These are phyloP conservation scores for Penicillium sp. DNA, from an alignment of 2,329 filamentous ascomycete genomes.

Conservation along the genomic window DNA sequence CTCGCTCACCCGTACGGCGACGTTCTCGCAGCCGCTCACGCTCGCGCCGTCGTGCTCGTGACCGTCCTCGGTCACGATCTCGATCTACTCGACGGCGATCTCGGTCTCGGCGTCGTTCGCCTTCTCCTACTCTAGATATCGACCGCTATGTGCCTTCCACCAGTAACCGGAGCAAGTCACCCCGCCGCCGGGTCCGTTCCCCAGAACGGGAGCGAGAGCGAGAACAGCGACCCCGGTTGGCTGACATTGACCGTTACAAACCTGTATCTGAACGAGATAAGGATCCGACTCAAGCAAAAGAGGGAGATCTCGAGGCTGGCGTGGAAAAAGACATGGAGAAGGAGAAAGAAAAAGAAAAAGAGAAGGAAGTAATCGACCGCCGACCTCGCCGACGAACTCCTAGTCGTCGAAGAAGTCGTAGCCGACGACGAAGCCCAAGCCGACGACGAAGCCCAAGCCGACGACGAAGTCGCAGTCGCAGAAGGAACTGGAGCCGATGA, in stretches of 20 bases:
- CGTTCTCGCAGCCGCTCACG: slow-evolving; percentile 14
- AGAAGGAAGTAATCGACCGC: slow-evolving; percentile 26
- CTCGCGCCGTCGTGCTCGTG: slow-evolving; percentile 12
- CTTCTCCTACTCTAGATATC: slow-evolving; percentile 39
- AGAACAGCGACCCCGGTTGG: slow-evolving; percentile 31
- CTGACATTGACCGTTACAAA: slow-evolving; percentile 47
- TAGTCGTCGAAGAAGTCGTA: slow-evolving; percentile 19
- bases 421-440: slow-evolving; percentile 17
- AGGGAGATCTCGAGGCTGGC: slow-evolving; percentile 4
- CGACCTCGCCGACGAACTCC: slow-evolving; percentile 15
- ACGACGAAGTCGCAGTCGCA: slow-evolving; percentile 4
- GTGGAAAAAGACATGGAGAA: not conserved
- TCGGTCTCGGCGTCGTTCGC: slow-evolving; percentile 32
- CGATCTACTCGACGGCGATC: slow-evolving; percentile 28
- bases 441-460: slow-evolving; percentile 10
- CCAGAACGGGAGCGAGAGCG: slow-evolving; percentile 36
- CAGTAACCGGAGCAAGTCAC: slow-evolving; percentile 41
- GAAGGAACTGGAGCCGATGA: slow-evolving; percentile 27
- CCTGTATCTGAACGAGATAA: slow-evolving; percentile 36
- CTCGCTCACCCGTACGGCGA: slow-evolving; percentile 25
- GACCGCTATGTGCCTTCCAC: slow-evolving; percentile 45
- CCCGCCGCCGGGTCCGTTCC: slow-evolving; percentile 39
- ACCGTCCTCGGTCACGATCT: slow-evolving; percentile 18
- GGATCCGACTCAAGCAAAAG: slow-evolving; percentile 23
- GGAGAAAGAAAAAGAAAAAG: slow-evolving; percentile 18